These are phyloP conservation scores for Ceriops zippeliana DNA, from an alignment of 345 rosid genomes.

Conservation along the genomic window DNA sequence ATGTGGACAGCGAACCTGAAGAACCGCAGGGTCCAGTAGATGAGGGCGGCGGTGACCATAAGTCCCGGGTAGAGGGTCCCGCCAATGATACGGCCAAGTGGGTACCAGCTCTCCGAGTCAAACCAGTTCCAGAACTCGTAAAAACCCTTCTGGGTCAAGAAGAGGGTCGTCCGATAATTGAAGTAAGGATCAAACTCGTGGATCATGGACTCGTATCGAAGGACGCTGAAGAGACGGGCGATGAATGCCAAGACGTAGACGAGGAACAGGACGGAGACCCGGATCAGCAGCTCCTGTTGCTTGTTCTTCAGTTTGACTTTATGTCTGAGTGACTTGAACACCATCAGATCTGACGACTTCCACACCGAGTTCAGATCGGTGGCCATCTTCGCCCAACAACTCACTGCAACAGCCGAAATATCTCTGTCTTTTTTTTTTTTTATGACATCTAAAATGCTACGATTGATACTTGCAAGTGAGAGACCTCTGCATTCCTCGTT, in stretches of 20 bases:
- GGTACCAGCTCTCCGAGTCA: conserved; percentile 96
- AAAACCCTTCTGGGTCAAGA: conserved; percentile 76
- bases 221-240: conserved; percentile 83
- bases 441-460: too few relatives aligned
- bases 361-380: background rate
- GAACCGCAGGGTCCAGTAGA: conserved; percentile 66
- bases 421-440: too few relatives aligned
- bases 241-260: conserved; percentile 84
- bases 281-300: conserved; percentile 89
- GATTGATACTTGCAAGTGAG: too few relatives aligned
- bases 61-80: conserved; percentile 95
- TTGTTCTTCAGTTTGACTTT: conserved; percentile 81
- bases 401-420: too few relatives aligned
- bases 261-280: conserved; percentile 77
- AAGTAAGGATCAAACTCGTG: conserved; percentile 98
- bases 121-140: conserved; percentile 99
- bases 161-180: conserved; percentile 86
- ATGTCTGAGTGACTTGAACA: conserved; percentile 46
- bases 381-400: too few relatives aligned
- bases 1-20: conserved; percentile 84
- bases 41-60: conserved; percentile 83
- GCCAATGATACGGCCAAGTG: conserved; percentile 93
- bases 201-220: conserved; percentile 97
- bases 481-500: too few relatives aligned
- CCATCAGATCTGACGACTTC: conserved; percentile 46